Evolutionary conservation across 2,329 filamentous ascomycete genomes (phyloP).

Genomic region (Ophiocordyceps camponoti-leonardi): DNA sequence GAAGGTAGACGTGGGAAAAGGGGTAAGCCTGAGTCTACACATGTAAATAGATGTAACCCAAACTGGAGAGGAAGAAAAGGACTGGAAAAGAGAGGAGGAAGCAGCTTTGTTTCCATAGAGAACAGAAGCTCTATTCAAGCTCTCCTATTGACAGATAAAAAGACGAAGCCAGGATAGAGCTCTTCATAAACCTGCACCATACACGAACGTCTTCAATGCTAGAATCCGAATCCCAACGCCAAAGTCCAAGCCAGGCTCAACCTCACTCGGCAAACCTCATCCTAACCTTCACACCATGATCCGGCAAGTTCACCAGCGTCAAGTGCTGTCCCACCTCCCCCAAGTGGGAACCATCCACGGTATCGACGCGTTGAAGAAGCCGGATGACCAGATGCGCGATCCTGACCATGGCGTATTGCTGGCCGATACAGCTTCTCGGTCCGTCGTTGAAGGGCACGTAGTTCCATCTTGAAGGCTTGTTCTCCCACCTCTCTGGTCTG

Average conservation of each 20-base stretch:
- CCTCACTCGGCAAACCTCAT: not conserved
- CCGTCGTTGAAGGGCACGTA: slow-evolving; percentile 12
- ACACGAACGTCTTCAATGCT: too few relatives aligned
- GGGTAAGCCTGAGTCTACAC: too few relatives aligned
- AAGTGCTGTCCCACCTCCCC: not conserved
- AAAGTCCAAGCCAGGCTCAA: not conserved
- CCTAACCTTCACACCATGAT: not conserved
- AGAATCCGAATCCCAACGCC: too few relatives aligned
- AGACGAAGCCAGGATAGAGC: too few relatives aligned
- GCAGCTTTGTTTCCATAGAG: too few relatives aligned
- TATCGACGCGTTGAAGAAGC: slow-evolving; percentile 7
- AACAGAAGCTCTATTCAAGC: too few relatives aligned
- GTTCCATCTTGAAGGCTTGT: slow-evolving; percentile 9
- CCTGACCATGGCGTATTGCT: slow-evolving; percentile 10
- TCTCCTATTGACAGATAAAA: too few relatives aligned
- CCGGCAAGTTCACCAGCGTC: not conserved
- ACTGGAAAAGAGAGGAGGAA: too few relatives aligned
- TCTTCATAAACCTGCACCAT: too few relatives aligned
- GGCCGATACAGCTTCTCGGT: slow-evolving; percentile 12
- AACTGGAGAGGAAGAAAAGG: too few relatives aligned
- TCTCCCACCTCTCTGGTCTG: slow-evolving; percentile 20
- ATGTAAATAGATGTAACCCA: not conserved
- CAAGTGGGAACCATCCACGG: slow-evolving; percentile 4
- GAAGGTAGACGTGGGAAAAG: too few relatives aligned
- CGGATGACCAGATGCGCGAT: slow-evolving; percentile 8